These are phyloP conservation scores for Brettanomyces bruxellensis DNA, from an alignment of 805 yeast species.

Conservation along the genomic window DNA sequence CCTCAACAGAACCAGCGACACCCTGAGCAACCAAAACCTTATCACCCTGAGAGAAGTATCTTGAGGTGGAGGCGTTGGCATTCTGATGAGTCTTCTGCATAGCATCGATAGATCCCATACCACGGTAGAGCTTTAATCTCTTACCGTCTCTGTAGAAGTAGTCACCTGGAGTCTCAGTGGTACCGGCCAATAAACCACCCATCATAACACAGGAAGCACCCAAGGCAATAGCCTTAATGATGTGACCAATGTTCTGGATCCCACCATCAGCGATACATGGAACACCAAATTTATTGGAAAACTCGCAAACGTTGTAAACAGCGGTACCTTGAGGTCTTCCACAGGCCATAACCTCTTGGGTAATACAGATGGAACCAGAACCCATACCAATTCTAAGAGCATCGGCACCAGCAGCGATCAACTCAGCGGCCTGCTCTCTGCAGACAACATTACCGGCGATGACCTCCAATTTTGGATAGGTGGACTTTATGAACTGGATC, in stretches of 20 bases:
- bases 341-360: slow-evolving; percentile 99
- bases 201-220: slow-evolving; percentile 98
- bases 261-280: slow-evolving; percentile 99
- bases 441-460: slow-evolving; percentile 98
- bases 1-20: slow-evolving; percentile 94
- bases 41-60: slow-evolving; percentile 96
- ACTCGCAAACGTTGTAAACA: slow-evolving; percentile 87
- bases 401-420: slow-evolving; percentile 94
- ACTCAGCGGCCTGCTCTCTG: slow-evolving; percentile 95
- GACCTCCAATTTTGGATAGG: slow-evolving; percentile 72
- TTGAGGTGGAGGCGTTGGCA: slow-evolving; percentile 96
- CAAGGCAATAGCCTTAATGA: slow-evolving; percentile 89
- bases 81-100: slow-evolving; percentile 84
- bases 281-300: slow-evolving; percentile 91
- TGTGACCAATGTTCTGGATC: slow-evolving; percentile 97
- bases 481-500: slow-evolving; percentile 84
- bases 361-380: slow-evolving; percentile 97
- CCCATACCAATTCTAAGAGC: slow-evolving; percentile 99
- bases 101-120: slow-evolving; percentile 99
- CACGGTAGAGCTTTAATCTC: slow-evolving; percentile 95
- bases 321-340: slow-evolving; percentile 99
- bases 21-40: slow-evolving; percentile 97
- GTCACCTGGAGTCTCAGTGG: slow-evolving; percentile 96
- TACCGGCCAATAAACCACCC: slow-evolving; percentile 99
- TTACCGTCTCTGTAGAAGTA: slow-evolving; percentile 97